Percentiles rank a stretch among this genome's conserved stretches.
phyloP scores from a whole-genome alignment of 208 protist species.

The Vickermania spadyakhi region DNA sequence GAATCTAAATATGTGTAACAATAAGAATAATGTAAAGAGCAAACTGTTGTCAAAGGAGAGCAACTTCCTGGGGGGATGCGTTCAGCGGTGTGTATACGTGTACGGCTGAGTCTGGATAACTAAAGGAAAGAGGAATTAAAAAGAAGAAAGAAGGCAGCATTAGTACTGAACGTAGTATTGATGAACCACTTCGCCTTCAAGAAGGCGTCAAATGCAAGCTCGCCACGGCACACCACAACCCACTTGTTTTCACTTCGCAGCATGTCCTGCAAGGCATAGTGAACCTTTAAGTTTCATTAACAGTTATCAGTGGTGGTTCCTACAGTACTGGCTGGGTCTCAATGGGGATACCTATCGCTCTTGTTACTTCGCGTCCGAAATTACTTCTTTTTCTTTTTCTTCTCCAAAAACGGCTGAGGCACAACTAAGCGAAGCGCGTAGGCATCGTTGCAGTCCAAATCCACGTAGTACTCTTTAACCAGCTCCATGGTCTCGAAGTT shows the following conservation, averaged over 20 bases:
- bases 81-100: too few relatives aligned
- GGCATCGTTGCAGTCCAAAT: slow-evolving; percentile 72
- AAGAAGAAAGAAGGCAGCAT: background rate
- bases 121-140: background rate
- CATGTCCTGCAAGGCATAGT: too few relatives aligned
- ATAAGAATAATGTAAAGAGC: too few relatives aligned
- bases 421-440: slow-evolving; percentile 47
- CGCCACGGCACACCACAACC: background rate
- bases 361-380: too few relatives aligned
- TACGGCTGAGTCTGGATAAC: background rate
- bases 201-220: background rate
- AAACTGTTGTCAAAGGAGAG: too few relatives aligned
- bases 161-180: background rate
- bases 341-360: too few relatives aligned
- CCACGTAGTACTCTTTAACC: slow-evolving; percentile 68
- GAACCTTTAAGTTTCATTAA: too few relatives aligned
- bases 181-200: background rate
- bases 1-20: too few relatives aligned
- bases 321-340: too few relatives aligned
- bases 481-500: slow-evolving; percentile 53
- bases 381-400: slow-evolving; percentile 11
- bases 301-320: too few relatives aligned
- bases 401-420: slow-evolving; percentile 29
- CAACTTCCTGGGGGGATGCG: too few relatives aligned
- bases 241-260: too few relatives aligned